phyloP scores from a whole-genome alignment of 805 yeast species.

The Hanseniaspora nectarophila region DNA sequence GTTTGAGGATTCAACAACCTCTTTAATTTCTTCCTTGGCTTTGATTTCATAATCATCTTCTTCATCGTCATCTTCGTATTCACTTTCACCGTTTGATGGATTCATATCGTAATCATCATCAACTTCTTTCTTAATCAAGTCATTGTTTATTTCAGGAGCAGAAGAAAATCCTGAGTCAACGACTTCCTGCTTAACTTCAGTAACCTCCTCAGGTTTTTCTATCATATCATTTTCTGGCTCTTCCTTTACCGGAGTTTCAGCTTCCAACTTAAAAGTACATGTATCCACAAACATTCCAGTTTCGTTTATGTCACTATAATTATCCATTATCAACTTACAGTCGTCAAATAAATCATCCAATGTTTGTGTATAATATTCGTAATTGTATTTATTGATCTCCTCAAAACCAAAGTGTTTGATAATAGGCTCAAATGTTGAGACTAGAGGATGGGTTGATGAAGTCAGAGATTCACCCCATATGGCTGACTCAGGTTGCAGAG shows the following conservation, averaged over 20 bases:
- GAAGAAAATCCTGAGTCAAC: not conserved
- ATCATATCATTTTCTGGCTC: conserved; percentile 16
- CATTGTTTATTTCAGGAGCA: not conserved
- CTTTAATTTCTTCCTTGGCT: not conserved
- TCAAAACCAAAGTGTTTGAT: conserved; percentile 71
- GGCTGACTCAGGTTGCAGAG: conserved; percentile 57
- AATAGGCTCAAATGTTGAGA: conserved; percentile 83
- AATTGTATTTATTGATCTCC: conserved; percentile 39
- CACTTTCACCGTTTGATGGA: not conserved
- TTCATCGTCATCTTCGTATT: conserved; percentile 2
- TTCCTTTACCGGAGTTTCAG: not conserved
- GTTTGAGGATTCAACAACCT: not conserved
- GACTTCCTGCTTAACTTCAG: not conserved
- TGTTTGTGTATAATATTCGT: conserved; percentile 36
- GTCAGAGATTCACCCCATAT: conserved; percentile 70
- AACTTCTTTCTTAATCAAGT: not conserved
- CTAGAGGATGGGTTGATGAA: conserved; percentile 53
- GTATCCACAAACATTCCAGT: conserved; percentile 28
- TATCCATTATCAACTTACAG: conserved; percentile 26
- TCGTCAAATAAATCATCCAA: conserved; percentile 41
- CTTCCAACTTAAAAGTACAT: conserved; percentile 20
- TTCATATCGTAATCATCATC: not conserved
- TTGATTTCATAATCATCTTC: not conserved
- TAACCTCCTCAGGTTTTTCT: conserved; percentile 15
- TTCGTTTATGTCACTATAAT: conserved; percentile 25